These are phyloP conservation scores for Syzygium jambos DNA, from an alignment of 345 rosid species.

Conservation along the genomic window DNA sequence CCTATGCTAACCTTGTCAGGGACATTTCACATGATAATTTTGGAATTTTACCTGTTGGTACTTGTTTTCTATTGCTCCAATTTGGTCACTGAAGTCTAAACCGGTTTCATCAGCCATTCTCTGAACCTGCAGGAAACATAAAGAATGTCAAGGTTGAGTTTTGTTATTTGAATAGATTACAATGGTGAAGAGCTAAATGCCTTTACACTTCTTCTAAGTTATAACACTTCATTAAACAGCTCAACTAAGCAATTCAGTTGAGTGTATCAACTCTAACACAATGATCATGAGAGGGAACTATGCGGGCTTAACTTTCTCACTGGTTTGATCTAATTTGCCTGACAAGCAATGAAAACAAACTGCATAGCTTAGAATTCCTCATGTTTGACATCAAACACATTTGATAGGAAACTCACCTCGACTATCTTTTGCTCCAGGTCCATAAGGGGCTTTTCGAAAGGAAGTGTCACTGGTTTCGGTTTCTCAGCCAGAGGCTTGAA, in stretches of 20 bases:
- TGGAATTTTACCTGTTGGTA: constrained; percentile 52
- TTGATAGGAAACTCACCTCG: constrained; percentile 35
- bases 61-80: constrained; percentile 63
- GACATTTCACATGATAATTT: background rate
- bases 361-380: background rate
- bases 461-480: constrained; percentile 75
- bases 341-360: background rate
- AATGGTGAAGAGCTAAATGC: background rate
- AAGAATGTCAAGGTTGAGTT: background rate
- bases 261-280: background rate
- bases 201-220: background rate
- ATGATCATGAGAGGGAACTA: background rate
- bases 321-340: background rate
- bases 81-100: constrained; percentile 84
- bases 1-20: background rate
- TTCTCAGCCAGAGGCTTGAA: constrained; percentile 71
- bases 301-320: background rate
- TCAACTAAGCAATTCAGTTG: background rate
- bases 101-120: constrained; percentile 90
- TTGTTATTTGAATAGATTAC: background rate
- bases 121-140: constrained; percentile 44
- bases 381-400: background rate
- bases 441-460: constrained; percentile 81
- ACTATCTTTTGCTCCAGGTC: constrained; percentile 73
- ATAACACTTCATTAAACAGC: background rate